phyloP scores from a whole-genome alignment of 768 basidiomycete species.

The Glaciozyma martinii region DNA sequence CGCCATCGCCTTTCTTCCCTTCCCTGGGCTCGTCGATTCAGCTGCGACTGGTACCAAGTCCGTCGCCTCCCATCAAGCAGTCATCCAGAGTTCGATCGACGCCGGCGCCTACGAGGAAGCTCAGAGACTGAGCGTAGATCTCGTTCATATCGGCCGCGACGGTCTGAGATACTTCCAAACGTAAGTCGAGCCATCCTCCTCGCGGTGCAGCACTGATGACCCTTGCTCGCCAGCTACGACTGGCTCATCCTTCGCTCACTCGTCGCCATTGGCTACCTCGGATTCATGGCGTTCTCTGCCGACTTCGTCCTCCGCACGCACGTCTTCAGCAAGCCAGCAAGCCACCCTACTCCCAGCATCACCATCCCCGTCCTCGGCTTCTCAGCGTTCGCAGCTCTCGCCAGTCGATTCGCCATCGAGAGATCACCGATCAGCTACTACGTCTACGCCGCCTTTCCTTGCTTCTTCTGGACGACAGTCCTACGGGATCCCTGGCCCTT shows the following conservation, averaged over 20 bases:
- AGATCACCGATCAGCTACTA: conserved; percentile 63
- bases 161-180: conserved; percentile 74
- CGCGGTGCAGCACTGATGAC: not conserved
- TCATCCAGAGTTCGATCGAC: conserved; percentile 48
- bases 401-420: conserved; percentile 54
- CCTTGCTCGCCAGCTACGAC: conserved; percentile 51
- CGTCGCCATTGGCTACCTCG: conserved; percentile 62
- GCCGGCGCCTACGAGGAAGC: conserved; percentile 47
- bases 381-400: conserved; percentile 41
- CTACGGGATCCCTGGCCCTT: conserved; percentile 4
- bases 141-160: conserved; percentile 50
- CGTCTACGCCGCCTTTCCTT: conserved; percentile 63
- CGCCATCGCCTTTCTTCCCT: conserved; percentile 58
- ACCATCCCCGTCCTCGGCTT: conserved; percentile 46
- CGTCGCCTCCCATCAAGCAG: not conserved
- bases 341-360: not conserved
- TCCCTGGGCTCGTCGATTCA: conserved; percentile 41
- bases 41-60: not conserved
- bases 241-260: conserved; percentile 60
- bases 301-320: conserved; percentile 6
- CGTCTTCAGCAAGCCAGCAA: conserved; percentile 5
- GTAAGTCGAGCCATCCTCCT: conserved; percentile 33
- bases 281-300: conserved; percentile 47
- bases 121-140: conserved; percentile 46
- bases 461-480: conserved; percentile 61